Percentiles rank a stretch among this genome's conserved stretches.
phyloP scores from a whole-genome alignment of 345 rosid genomes.

The Gossypium arboreum region DNA sequence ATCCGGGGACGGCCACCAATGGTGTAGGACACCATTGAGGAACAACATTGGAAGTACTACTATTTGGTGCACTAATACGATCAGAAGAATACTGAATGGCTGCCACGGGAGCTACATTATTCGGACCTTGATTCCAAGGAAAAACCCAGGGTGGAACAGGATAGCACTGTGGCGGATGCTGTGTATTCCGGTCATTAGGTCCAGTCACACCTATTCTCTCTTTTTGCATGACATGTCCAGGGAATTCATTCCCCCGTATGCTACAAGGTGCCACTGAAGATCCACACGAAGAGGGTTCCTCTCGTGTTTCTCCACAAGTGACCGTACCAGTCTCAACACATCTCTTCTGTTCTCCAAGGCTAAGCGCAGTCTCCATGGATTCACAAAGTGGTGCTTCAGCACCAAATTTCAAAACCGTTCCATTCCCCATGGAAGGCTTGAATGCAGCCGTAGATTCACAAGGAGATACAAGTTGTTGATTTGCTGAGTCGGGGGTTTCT shows the following conservation, averaged over 20 bases:
- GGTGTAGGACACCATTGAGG: conserved; percentile 51
- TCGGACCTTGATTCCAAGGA: conserved; percentile 43
- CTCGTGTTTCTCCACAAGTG: conserved; percentile 28
- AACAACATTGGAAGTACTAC: conserved; percentile 25
- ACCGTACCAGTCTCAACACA: conserved; percentile 26
- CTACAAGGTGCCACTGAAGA: conserved; percentile 34
- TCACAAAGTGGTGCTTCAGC: conserved; percentile 50
- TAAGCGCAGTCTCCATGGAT: conserved; percentile 51
- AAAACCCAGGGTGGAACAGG: conserved; percentile 45
- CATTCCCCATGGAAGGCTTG: conserved; percentile 41
- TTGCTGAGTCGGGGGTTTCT: conserved; percentile 36
- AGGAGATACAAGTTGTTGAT: conserved; percentile 33
- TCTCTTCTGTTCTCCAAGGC: conserved; percentile 46
- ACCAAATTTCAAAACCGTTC: conserved; percentile 51
- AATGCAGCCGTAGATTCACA: conserved; percentile 29
- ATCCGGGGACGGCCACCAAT: conserved; percentile 39
- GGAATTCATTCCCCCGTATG: conserved; percentile 26
- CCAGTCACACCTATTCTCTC: conserved; percentile 32
- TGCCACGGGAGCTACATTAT: conserved; percentile 24
- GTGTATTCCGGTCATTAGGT: conserved; percentile 22
- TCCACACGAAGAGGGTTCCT: conserved; percentile 37
- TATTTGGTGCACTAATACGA: conserved; percentile 20
- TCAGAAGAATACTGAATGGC: conserved; percentile 33
- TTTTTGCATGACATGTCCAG: conserved; percentile 26
- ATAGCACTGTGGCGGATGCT: conserved; percentile 28